phyloP scores from a whole-genome alignment of 2,329 filamentous ascomycete genomes.

The Graphiopsis chlorocephala region DNA sequence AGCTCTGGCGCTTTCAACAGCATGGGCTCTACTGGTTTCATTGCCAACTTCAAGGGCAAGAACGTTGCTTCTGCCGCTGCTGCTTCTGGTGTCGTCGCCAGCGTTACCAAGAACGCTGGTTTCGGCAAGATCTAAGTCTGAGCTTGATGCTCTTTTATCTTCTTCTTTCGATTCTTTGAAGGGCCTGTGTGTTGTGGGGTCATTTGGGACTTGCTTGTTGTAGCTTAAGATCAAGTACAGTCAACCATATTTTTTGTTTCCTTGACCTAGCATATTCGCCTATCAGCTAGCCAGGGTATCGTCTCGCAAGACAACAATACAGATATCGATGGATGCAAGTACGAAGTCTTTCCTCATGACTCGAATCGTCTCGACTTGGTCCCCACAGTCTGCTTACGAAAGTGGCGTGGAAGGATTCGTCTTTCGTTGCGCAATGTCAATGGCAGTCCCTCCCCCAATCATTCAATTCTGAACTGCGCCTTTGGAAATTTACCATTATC shows the following conservation, averaged over 20 bases:
- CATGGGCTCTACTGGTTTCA: slow-evolving; percentile 44
- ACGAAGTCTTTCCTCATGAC: too few relatives aligned
- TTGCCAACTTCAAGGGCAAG: slow-evolving; percentile 53
- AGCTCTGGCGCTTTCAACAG: slow-evolving; percentile 19
- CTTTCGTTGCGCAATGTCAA: too few relatives aligned
- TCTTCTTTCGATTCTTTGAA: not conserved
- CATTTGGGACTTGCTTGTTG: not conserved
- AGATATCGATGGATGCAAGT: too few relatives aligned
- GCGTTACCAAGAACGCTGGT: slow-evolving; percentile 43
- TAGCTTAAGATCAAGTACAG: not conserved
- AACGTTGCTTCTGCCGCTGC: slow-evolving; percentile 47
- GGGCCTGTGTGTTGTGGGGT: too few relatives aligned
- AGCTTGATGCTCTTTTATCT: not conserved
- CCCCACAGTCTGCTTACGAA: too few relatives aligned
- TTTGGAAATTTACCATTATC: too few relatives aligned
- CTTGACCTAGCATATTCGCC: not conserved
- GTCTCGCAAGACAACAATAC: too few relatives aligned
- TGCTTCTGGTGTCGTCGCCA: slow-evolving; percentile 34
- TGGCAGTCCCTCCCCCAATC: too few relatives aligned
- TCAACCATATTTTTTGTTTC: not conserved
- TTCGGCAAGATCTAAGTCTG: slow-evolving; percentile 38
- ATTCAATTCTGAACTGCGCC: too few relatives aligned
- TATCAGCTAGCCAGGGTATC: not conserved
- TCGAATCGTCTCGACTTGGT: too few relatives aligned
- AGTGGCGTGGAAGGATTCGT: too few relatives aligned